Evolutionary conservation across 1,139 yeast species (phyloP).

Genomic region (Kurtzmaniella quercitrusa): DNA sequence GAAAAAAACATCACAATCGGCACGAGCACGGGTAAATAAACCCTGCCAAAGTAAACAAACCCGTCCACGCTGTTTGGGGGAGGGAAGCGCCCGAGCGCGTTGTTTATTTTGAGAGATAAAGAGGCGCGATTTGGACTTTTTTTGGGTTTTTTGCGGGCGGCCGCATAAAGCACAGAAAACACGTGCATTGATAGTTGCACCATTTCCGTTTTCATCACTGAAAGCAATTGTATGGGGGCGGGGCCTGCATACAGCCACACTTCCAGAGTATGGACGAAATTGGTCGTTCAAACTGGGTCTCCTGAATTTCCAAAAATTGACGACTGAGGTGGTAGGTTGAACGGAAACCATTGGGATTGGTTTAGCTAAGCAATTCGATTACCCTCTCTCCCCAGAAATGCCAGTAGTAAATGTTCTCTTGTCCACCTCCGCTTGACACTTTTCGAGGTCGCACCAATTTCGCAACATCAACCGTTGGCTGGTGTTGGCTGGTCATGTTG

Average conservation of each 20-base stretch:
- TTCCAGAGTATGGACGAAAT: background rate
- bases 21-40: background rate
- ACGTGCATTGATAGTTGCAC: background rate
- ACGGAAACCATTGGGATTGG: too few species aligned
- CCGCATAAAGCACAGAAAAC: background rate
- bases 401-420: too few species aligned
- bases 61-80: background rate
- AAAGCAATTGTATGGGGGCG: background rate
- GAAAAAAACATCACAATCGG: constrained; percentile 1
- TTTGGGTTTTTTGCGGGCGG: too few species aligned
- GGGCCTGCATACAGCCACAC: background rate
- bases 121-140: background rate
- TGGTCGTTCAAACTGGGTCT: background rate
- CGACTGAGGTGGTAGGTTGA: background rate
- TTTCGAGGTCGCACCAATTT: constrained; percentile 1
- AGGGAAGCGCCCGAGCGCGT: background rate
- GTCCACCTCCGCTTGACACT: background rate
- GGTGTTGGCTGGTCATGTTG: background rate
- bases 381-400: too few species aligned
- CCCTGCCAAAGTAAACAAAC: constrained; percentile 1
- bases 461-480: background rate
- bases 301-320: background rate
- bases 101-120: background rate
- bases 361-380: too few species aligned
- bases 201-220: background rate